phyloP scores from a whole-genome alignment of 2,329 filamentous ascomycete genomes.

The Aschersonia sp. region DNA sequence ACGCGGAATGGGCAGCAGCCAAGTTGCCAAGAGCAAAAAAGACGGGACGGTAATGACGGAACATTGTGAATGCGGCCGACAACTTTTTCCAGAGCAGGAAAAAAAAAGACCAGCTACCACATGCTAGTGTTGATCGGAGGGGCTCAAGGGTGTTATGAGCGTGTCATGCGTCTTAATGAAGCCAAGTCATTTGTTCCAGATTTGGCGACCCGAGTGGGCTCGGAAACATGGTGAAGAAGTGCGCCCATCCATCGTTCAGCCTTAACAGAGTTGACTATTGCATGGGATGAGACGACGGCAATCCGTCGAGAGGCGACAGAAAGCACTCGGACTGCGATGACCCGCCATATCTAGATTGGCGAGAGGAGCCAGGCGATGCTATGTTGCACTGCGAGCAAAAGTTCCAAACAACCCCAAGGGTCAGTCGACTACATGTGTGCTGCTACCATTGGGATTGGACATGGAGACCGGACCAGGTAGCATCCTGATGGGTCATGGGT shows the following conservation, averaged over 20 bases:
- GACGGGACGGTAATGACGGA: not conserved
- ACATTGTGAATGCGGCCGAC: not conserved
- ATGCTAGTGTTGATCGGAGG: not conserved
- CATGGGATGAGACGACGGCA: not conserved
- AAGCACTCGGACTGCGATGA: not conserved
- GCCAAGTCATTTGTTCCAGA: not conserved
- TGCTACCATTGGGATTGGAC: too few relatives aligned
- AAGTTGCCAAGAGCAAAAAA: not conserved
- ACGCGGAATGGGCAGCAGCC: not conserved
- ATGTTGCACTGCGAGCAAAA: not conserved
- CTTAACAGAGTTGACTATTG: not conserved
- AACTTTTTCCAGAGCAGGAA: too few relatives aligned
- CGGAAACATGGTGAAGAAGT: not conserved
- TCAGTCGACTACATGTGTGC: too few relatives aligned
- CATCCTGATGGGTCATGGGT: not conserved
- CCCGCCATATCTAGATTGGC: not conserved
- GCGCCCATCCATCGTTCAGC: not conserved
- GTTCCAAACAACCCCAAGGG: not conserved
- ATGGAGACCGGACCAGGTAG: not conserved
- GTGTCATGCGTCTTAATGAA: not conserved
- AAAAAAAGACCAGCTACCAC: too few relatives aligned
- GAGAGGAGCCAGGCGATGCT: not conserved
- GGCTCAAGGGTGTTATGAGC: not conserved
- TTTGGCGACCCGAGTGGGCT: not conserved
- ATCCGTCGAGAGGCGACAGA: not conserved